phyloP scores from a whole-genome alignment of 176 grass and related monocot genomes.

The Aegilops tauschii region DNA sequence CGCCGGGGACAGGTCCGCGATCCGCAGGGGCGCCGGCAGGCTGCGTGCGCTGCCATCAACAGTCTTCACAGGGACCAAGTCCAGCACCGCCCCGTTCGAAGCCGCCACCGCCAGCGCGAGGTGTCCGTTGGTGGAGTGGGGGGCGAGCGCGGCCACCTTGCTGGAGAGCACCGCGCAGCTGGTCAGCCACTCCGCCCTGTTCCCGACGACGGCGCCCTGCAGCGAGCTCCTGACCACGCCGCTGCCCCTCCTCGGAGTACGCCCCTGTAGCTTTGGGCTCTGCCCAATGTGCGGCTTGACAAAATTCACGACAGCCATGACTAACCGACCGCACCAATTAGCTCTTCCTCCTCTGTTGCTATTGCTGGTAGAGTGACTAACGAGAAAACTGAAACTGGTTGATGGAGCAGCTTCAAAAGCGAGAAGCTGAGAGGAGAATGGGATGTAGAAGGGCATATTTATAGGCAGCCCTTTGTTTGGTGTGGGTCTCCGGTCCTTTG shows the following conservation, averaged over 20 bases:
- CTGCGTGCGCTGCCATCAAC: conserved; percentile 12
- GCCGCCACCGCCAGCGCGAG: background rate
- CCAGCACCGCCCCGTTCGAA: conserved; percentile 11
- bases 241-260: background rate
- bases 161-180: conserved; percentile 82
- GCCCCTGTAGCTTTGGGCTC: conserved; percentile 14
- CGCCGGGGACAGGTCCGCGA: conserved; percentile 71
- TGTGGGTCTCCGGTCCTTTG: background rate
- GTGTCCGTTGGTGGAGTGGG: conserved; percentile 13
- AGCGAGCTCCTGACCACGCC: conserved; percentile 48
- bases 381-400: background rate
- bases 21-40: conserved; percentile 63
- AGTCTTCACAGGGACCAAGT: conserved; percentile 39
- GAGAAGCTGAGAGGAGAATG: conserved; percentile 30
- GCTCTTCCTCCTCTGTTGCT: conserved; percentile 7
- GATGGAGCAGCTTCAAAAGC: conserved; percentile 37
- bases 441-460: background rate
- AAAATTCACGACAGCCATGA: conserved; percentile 31
- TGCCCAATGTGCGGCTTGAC: conserved; percentile 18
- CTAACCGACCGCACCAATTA: conserved; percentile 15
- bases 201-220: conserved; percentile 46
- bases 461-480: conserved; percentile 20
- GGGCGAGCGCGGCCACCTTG: conserved; percentile 53
- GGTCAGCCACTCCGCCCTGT: conserved; percentile 72
- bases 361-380: background rate